phyloP scores from a whole-genome alignment of 495 filamentous ascomycete species.

The Penicillium robsamsonii region DNA sequence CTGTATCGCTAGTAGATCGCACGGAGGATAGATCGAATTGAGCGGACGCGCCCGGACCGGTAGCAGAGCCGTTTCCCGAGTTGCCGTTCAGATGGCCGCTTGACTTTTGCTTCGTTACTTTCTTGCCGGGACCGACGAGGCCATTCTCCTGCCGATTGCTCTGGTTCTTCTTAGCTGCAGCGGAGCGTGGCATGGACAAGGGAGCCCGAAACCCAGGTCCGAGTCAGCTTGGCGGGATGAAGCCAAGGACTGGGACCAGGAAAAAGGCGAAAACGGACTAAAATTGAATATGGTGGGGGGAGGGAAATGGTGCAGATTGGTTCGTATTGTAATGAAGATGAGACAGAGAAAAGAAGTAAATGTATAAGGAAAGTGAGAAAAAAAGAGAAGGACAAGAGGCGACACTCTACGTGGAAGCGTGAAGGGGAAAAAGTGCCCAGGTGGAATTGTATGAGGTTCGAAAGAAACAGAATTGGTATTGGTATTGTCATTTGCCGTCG shows the following conservation, averaged over 20 bases:
- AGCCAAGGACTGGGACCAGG: slow-evolving; percentile 55
- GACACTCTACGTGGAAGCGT: slow-evolving; percentile 17
- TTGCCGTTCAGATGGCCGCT: slow-evolving; percentile 59
- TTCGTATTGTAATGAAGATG: slow-evolving; percentile 1
- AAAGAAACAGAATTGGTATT: slow-evolving; percentile 21
- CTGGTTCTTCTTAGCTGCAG: slow-evolving; percentile 58
- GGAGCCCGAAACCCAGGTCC: slow-evolving; percentile 48
- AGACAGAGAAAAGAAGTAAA: slow-evolving; percentile 2
- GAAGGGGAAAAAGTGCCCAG: slow-evolving; percentile 27
- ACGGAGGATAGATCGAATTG: slow-evolving; percentile 46
- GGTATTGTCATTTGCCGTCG: slow-evolving; percentile 24
- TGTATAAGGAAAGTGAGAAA: slow-evolving; percentile 12
- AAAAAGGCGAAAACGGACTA: slow-evolving; percentile 14
- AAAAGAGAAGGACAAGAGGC: slow-evolving; percentile 15
- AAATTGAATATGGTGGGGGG: slow-evolving; percentile 5
- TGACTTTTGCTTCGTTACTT: slow-evolving; percentile 67
- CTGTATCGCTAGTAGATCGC: slow-evolving; percentile 43
- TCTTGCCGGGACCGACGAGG: slow-evolving; percentile 78
- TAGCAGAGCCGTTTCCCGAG: slow-evolving; percentile 48
- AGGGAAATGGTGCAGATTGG: neutral
- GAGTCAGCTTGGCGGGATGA: slow-evolving; percentile 53
- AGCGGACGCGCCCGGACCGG: slow-evolving; percentile 39
- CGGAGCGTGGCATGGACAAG: slow-evolving; percentile 70
- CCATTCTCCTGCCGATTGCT: slow-evolving; percentile 88
- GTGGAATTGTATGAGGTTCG: slow-evolving; percentile 20